Conservation (phyloP, 305 asterid genomes). For the Withania somnifera region DNA sequence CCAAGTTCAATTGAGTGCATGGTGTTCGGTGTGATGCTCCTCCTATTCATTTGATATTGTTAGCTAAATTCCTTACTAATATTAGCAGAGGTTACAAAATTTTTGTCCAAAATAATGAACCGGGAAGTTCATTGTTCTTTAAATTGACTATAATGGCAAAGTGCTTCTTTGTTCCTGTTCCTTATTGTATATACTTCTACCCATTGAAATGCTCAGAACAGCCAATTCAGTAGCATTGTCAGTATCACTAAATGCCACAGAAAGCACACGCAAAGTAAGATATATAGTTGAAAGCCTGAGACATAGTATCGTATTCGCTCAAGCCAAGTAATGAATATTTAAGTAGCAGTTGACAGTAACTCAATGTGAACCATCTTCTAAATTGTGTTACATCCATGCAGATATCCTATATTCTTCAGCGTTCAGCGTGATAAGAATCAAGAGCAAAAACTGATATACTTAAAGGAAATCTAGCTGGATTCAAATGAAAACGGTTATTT, state of each 20-base stretch:
- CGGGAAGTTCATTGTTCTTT: not conserved
- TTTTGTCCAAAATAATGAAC: too few relatives aligned
- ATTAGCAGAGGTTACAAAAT: not conserved
- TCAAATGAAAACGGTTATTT: not conserved
- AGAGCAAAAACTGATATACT: not conserved
- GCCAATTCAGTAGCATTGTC: too few relatives aligned
- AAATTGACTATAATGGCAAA: too few relatives aligned
- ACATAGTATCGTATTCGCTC: not conserved
- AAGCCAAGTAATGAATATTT: not conserved
- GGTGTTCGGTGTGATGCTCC: not conserved
- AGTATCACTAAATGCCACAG: too few relatives aligned
- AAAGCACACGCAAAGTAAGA: too few relatives aligned
- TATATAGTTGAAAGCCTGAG: too few relatives aligned
- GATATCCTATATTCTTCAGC: not conserved
- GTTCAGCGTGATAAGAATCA: not conserved
- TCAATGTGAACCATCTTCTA: not conserved
- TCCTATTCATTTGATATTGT: too few relatives aligned
- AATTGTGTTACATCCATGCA: not conserved
- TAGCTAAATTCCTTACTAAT: too few relatives aligned
- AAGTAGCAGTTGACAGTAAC: not conserved
- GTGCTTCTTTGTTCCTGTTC: too few relatives aligned
- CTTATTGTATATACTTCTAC: too few relatives aligned
- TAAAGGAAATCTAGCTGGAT: not conserved
- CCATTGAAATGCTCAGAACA: too few relatives aligned
- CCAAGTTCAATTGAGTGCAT: not conserved